These are phyloP conservation scores for Aspergillus bridgeri DNA, from an alignment of 495 filamentous ascomycete species.

Conservation along the genomic window DNA sequence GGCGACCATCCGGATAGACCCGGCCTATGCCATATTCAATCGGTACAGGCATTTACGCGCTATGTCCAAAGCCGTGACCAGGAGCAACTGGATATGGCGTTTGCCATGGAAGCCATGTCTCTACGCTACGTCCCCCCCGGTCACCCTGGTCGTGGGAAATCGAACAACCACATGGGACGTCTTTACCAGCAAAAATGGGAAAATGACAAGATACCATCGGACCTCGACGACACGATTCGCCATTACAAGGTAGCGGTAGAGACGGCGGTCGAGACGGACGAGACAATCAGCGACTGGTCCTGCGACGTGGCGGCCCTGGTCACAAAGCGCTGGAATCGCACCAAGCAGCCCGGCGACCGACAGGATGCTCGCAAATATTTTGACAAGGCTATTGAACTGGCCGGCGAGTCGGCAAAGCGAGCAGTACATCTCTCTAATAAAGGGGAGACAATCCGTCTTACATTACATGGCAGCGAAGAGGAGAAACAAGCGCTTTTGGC, in stretches of 20 bases:
- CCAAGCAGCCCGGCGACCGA: background rate
- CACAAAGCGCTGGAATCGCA: background rate
- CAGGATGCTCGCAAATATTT: background rate
- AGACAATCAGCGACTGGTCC: slow-evolving; percentile 1
- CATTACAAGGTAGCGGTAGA: slow-evolving; percentile 5
- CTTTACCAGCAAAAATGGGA: slow-evolving; percentile 8
- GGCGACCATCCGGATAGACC: slow-evolving; percentile 5
- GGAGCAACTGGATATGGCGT: background rate
- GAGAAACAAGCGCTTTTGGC: background rate
- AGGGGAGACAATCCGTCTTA: background rate
- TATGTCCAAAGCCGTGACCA: background rate
- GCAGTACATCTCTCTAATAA: slow-evolving; percentile 5
- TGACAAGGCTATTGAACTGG: slow-evolving; percentile 6
- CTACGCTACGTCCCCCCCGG: slow-evolving; percentile 4
- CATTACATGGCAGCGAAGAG: background rate
- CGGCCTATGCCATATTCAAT: slow-evolving; percentile 4
- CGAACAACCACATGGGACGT: slow-evolving; percentile 3
- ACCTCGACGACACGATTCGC: slow-evolving; percentile 2
- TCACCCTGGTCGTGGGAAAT: slow-evolving; percentile 6
- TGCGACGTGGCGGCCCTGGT: slow-evolving; percentile 2
- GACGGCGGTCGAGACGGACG: background rate
- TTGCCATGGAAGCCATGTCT: slow-evolving; percentile 5
- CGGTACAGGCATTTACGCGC: background rate
- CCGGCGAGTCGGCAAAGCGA: background rate
- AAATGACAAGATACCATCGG: background rate